A percentile compares a stretch with the other conserved stretches of the same genome.
These are phyloP conservation scores for Catenaria anguillulae DNA, from an alignment of 371 early-diverging fungal genomes.

Conservation along the genomic window DNA sequence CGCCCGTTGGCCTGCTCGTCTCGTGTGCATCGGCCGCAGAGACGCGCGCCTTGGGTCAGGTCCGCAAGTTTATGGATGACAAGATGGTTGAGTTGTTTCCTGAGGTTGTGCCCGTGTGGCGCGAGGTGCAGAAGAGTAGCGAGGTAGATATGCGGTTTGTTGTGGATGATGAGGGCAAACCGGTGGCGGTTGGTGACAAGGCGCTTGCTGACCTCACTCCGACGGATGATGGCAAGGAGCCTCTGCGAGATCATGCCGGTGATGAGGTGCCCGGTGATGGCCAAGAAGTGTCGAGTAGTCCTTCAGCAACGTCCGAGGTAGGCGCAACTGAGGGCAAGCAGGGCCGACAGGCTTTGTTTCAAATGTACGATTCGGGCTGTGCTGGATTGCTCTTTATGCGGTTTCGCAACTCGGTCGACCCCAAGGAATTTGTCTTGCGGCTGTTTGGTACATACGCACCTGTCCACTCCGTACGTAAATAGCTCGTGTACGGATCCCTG, in stretches of 20 bases:
- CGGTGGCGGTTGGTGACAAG: too few relatives aligned
- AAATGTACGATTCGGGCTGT: conserved; percentile 14
- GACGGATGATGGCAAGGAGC: too few relatives aligned
- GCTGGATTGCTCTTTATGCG: conserved; percentile 13
- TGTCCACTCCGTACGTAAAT: not conserved
- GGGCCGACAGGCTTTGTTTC: not conserved
- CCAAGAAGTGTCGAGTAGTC: too few relatives aligned
- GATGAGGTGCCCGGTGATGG: too few relatives aligned
- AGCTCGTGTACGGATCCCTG: not conserved
- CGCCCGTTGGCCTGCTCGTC: not conserved
- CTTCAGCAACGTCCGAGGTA: too few relatives aligned
- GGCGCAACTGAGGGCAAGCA: not conserved
- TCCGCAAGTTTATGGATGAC: not conserved
- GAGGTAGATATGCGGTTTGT: not conserved
- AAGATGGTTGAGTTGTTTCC: not conserved
- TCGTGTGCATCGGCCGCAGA: not conserved
- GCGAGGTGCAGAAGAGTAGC: not conserved
- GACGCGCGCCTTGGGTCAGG: conserved; percentile 10
- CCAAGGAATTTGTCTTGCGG: conserved; percentile 9
- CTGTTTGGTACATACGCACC: conserved; percentile 10
- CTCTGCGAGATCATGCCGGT: too few relatives aligned
- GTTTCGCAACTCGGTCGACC: conserved; percentile 12
- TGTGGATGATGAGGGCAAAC: not conserved
- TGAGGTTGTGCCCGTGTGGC: not conserved
- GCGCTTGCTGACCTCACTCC: too few relatives aligned